A percentile compares a stretch with the other conserved stretches of the same genome.
Conservation (phyloP, 2,329 filamentous ascomycete species). For the Fusarium anthophilum region DNA sequence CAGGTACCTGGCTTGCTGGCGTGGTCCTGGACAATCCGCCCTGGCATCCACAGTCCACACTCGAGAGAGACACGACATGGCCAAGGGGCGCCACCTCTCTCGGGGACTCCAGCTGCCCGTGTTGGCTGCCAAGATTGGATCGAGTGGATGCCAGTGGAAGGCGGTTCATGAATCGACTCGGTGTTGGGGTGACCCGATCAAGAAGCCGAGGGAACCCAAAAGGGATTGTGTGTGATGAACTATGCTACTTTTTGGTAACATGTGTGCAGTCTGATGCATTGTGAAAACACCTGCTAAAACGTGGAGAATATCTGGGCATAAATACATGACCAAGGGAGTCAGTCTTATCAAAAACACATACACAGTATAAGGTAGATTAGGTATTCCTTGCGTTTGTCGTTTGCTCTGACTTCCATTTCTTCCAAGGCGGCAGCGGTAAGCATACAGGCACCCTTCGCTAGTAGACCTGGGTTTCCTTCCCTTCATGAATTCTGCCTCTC, state of each 20-base stretch:
- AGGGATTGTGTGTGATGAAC: not conserved
- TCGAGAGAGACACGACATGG: slow-evolving; percentile 20
- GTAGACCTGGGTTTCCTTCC: slow-evolving; percentile 1
- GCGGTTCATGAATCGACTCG: slow-evolving; percentile 27
- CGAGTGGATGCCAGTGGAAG: slow-evolving; percentile 27
- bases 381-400: not conserved
- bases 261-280: not conserved
- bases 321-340: not conserved
- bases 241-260: slow-evolving; percentile 3
- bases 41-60: slow-evolving; percentile 12
- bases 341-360: not conserved
- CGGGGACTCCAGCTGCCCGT: slow-evolving; percentile 23
- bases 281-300: not conserved
- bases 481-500: slow-evolving; percentile 13
- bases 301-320: not conserved
- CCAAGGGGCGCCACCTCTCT: slow-evolving; percentile 35
- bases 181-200: slow-evolving; percentile 20
- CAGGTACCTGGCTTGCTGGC: slow-evolving; percentile 22
- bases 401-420: not conserved
- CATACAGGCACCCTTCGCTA: not conserved
- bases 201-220: slow-evolving; percentile 32
- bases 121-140: slow-evolving; percentile 23
- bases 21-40: slow-evolving; percentile 14
- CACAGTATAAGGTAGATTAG: not conserved
- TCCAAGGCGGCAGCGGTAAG: not conserved